Evolutionary conservation across 2,329 filamentous ascomycete species (phyloP).

Genomic region (Chaetothyriales sp.): DNA sequence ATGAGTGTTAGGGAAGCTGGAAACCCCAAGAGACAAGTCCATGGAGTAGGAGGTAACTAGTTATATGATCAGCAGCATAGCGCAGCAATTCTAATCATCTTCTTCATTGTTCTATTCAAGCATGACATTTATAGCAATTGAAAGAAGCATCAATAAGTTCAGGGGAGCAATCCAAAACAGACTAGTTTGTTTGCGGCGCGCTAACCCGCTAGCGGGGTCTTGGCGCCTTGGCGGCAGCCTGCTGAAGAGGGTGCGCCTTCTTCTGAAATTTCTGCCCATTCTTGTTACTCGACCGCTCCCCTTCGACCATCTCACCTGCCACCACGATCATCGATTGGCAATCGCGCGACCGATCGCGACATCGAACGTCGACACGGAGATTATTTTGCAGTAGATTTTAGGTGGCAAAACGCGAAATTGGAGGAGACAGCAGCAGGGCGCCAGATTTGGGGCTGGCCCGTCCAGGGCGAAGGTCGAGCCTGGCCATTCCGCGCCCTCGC

Average conservation of each 20-base stretch:
- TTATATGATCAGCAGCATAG: no score
- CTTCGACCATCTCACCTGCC: slow-evolving; percentile 4
- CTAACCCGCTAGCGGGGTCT: background rate
- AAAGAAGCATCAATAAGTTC: background rate
- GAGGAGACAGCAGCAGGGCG: slow-evolving; percentile 13
- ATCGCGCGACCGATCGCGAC: slow-evolving; percentile 10
- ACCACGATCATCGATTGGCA: slow-evolving; percentile 12
- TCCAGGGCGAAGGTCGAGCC: slow-evolving; percentile 14
- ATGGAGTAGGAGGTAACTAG: no score
- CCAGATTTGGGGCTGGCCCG: slow-evolving; percentile 15
- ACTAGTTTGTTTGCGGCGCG: background rate
- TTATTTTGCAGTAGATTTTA: slow-evolving; percentile 11
- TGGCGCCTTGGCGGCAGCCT: background rate
- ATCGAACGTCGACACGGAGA: slow-evolving; percentile 9
- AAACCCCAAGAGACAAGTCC: no score
- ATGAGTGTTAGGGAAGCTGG: no score
- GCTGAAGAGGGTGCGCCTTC: background rate
- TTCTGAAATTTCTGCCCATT: background rate
- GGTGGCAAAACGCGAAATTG: slow-evolving; percentile 9
- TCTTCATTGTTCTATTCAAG: no score
- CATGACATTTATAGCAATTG: no score
- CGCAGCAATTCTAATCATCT: no score
- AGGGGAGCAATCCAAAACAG: background rate
- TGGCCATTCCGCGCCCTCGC: slow-evolving; percentile 8
- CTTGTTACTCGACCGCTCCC: background rate